Percentiles rank a stretch among this genome's conserved stretches.
These are phyloP conservation scores for Mycena olivaceomarginata DNA, from an alignment of 768 basidiomycete genomes.

Conservation along the genomic window DNA sequence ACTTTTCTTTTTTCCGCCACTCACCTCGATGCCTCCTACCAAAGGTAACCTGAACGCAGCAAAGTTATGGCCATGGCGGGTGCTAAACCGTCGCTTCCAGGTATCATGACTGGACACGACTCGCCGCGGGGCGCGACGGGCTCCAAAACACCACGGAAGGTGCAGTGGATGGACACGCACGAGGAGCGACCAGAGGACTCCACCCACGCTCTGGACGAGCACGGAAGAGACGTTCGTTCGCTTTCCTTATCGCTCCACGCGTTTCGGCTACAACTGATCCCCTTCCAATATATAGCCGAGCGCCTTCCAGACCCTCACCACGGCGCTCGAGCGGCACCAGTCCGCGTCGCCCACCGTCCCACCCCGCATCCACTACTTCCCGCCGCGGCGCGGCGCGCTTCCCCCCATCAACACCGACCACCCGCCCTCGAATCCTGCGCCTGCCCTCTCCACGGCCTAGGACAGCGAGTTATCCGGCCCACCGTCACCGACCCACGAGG, in stretches of 20 bases:
- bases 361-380: constrained; percentile 54
- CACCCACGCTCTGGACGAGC: constrained; percentile 71
- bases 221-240: constrained; percentile 69
- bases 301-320: constrained; percentile 68
- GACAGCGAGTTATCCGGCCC: constrained; percentile 44
- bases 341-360: constrained; percentile 46
- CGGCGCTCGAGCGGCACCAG: constrained; percentile 72
- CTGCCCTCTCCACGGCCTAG: constrained; percentile 18
- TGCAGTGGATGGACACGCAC: constrained; percentile 68
- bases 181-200: constrained; percentile 37
- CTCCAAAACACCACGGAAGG: constrained; percentile 68
- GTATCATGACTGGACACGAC: constrained; percentile 37
- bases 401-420: constrained; percentile 37
- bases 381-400: constrained; percentile 47
- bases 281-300: constrained; percentile 57
- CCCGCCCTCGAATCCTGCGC: constrained; percentile 18
- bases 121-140: constrained; percentile 47
- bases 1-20: background rate
- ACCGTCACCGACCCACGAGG: constrained; percentile 53
- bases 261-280: background rate
- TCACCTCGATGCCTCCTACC: constrained; percentile 8
- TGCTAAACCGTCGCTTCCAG: constrained; percentile 20
- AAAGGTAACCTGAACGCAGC: constrained; percentile 21
- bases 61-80: constrained; percentile 2
- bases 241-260: background rate